Conservation (phyloP, 352 stramenopile genomes). For the Pythium folliculosum region DNA sequence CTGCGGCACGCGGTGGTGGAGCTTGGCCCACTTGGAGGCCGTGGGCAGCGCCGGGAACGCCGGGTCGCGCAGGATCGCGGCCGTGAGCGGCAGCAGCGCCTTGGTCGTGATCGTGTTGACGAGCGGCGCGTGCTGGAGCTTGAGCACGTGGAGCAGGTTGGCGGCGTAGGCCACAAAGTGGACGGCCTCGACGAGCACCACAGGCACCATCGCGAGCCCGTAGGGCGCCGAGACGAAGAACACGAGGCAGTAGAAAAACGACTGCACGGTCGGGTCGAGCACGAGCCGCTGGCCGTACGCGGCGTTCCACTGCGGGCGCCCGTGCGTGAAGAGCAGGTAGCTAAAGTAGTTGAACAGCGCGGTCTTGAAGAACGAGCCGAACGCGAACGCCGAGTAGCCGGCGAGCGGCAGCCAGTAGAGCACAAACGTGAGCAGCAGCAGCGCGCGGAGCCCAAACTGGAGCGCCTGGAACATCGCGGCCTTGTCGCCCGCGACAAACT, state of each 20-base stretch:
- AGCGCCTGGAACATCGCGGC: constrained; percentile 66
- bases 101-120: constrained; percentile 52
- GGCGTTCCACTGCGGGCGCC: constrained; percentile 63
- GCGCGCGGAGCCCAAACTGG: constrained; percentile 64
- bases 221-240: constrained; percentile 84
- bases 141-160: constrained; percentile 61
- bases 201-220: constrained; percentile 71
- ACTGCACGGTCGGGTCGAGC: constrained; percentile 79
- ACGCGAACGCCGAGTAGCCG: constrained; percentile 48
- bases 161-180: constrained; percentile 68
- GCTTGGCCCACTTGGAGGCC: constrained; percentile 73
- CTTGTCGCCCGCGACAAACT: constrained; percentile 62
- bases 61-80: constrained; percentile 62
- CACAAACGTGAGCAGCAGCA: constrained; percentile 72
- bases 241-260: constrained; percentile 84
- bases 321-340: constrained; percentile 83
- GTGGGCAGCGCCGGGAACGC: constrained; percentile 54
- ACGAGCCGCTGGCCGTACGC: constrained; percentile 83
- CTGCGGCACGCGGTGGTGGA: constrained; percentile 82
- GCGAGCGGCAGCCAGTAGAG: constrained; percentile 69
- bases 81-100: constrained; percentile 55
- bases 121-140: constrained; percentile 38
- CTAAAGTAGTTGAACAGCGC: constrained; percentile 77
- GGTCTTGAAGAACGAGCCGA: constrained; percentile 80
- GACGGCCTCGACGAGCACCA: constrained; percentile 82